Evolutionary conservation across 2,329 filamentous ascomycete genomes (phyloP), one percentile per base, ranked within the genome.

Genomic region (Claviceps lovelessii): DNA sequence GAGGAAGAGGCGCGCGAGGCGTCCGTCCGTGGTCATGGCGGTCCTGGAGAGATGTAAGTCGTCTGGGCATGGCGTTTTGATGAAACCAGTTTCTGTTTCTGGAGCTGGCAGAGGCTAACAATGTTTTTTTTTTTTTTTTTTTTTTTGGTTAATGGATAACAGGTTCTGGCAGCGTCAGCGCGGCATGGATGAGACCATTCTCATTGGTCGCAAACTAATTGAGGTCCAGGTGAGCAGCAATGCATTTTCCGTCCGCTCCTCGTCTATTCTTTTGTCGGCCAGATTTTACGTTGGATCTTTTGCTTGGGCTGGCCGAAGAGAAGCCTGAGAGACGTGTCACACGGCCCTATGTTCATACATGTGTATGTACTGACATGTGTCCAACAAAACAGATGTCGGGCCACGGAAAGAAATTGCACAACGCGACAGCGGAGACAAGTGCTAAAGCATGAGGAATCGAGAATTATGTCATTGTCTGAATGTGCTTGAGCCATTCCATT

Each of bases 91-190:
- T 35, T 23, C 35, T 29, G 19, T 23, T 23, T 23, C 23, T 39
- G 2, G 23, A 7, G 48, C 33, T 13, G 4, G 33, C 3, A 17
- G 13, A 17, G 47, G 42, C 41, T 46, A n/a, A 55, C 9, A 28
- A n/a, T 11, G 33, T 37, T 10, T 37, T 37, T 37, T 37, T 37
- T 37, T 11, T 23, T 11, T 2, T 37, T 10, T 37, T 37, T 37
- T 37, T 37, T 37, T 11, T 23, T 46, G 9, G 31, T 10, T 39
- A 5, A 41, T 41, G 37, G 5, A 41, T 1, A 50, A 39, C 51
- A 81, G 77, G 57, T 84, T 84, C 65, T 84, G 81, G 81, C 71
- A 76, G 55, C 73, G 77, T n/a, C 80, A 84, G 63, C 73, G 75
- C 52, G 75, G 79, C 11, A 74, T 78, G 64, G 68, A 71, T 4